A percentile compares a stretch with the other conserved stretches of the same genome.
These are phyloP conservation scores for Trypanosoma brucei DNA, from an alignment of 208 protist genomes.

Conservation along the genomic window DNA sequence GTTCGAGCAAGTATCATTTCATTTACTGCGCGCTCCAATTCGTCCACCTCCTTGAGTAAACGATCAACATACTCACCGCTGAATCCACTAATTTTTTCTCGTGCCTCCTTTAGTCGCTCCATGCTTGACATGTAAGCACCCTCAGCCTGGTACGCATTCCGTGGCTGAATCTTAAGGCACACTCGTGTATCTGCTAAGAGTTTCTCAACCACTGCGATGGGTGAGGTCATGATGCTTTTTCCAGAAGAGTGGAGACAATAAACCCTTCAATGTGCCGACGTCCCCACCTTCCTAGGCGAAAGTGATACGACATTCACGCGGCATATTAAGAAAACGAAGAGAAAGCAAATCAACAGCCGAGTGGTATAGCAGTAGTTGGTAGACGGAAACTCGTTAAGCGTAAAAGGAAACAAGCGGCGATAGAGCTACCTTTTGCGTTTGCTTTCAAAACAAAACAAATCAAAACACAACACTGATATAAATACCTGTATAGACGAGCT, in stretches of 20 bases:
- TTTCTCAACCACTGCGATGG: conserved; percentile 32
- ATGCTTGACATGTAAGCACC: conserved; percentile 33
- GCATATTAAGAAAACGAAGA: background rate
- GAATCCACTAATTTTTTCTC: conserved; percentile 28
- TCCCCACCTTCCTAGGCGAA: too few species aligned
- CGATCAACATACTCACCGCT: conserved; percentile 50
- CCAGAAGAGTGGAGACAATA: background rate
- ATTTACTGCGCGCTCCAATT: conserved; percentile 29
- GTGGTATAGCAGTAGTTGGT: too few species aligned
- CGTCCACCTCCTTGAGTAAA: conserved; percentile 24
- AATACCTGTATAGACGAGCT: too few species aligned
- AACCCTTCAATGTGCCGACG: too few species aligned
- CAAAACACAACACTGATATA: background rate
- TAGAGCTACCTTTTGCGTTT: background rate
- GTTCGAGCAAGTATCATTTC: background rate
- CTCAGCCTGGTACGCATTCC: conserved; percentile 65
- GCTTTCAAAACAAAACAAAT: background rate
- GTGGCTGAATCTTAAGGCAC: conserved; percentile 39
- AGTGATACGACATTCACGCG: background rate
- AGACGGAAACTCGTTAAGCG: background rate
- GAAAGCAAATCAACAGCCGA: background rate
- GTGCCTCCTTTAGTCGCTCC: conserved; percentile 35
- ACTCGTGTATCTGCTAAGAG: conserved; percentile 33
- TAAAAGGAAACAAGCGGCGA: background rate
- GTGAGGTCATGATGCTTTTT: conserved; percentile 10